Base-by-base conservation (phyloP, 108 stramenopile species). In the Seminavis robusta region DNA sequence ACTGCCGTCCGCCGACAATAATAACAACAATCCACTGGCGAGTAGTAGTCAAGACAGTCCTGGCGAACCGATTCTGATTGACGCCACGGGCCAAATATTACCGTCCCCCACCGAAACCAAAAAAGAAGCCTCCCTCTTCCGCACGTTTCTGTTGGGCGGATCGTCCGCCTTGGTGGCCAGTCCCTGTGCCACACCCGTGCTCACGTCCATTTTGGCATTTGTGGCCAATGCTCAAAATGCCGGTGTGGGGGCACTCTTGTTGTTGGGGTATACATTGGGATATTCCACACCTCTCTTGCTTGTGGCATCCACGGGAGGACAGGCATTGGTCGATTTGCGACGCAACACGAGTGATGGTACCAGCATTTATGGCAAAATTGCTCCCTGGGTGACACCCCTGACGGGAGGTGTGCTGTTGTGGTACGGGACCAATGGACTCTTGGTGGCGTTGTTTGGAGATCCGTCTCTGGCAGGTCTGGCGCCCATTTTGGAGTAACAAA, bases 171-270 rank as follows among this genome's bases (percentile, higher is more conserved):
- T 91, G 41, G 83, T 91, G 0, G 83, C 90, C 20, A 79, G 77
- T 33, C 86, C 90, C 10, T 91, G 84, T 66, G 90, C 90, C 15
- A 91, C 84, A 8, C 90, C 90, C 9, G 90, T 91, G 8, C 50
- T 91, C 47, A 81, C 90, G 23, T 82, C 80, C 8, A 80, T 91
- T 9, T 47, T 91, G 44, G 90, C 86, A 23, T 91, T 68, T 63
- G 79, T 91, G 10, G 90, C 90, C 23, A 76, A 68, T n/a, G 47
- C 69, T 11, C 59, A 70, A 9, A 67, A 76, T 64, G 74, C 81
- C 0, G 20, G 41, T 19, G 28, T 83, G 48, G 90, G 90, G 21
- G 80, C 69, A 3, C 37, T 56, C 7, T 65, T 84, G 58, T 65
- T 91, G 52, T 52, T 91, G 9, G 69, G 72, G 8, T 91, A 91